These are phyloP conservation scores for Lactarius vividus DNA, from an alignment of 768 basidiomycete species.

Conservation along the genomic window DNA sequence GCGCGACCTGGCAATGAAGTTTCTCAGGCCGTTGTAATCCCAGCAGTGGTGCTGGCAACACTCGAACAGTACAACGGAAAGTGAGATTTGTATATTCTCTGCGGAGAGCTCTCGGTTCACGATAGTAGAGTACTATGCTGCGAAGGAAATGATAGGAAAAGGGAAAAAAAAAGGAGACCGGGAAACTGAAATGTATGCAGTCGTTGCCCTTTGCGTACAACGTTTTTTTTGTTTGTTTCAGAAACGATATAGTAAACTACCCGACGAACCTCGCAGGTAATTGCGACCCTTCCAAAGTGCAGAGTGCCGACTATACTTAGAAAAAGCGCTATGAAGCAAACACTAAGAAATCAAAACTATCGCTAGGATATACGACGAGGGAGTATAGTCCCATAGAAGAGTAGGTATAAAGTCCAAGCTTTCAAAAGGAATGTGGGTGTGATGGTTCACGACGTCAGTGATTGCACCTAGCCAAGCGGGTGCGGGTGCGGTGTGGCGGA, in stretches of 20 bases:
- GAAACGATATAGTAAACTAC: background rate
- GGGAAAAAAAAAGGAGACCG: too few relatives aligned
- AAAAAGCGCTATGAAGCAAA: background rate
- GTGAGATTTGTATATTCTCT: too few relatives aligned
- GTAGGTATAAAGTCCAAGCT: background rate
- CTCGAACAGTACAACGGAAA: too few relatives aligned
- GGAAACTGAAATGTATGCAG: too few relatives aligned
- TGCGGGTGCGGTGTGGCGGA: background rate
- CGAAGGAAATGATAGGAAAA: too few relatives aligned
- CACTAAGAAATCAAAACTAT: background rate
- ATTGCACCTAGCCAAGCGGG: background rate
- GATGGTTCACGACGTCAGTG: background rate
- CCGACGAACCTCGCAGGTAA: background rate
- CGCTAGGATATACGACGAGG: background rate
- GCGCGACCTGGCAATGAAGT: too few relatives aligned
- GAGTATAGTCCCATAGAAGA: background rate
- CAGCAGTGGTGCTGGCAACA: too few relatives aligned
- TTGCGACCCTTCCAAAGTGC: background rate
- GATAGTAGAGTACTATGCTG: too few relatives aligned
- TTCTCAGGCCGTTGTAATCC: too few relatives aligned
- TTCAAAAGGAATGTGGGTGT: background rate
- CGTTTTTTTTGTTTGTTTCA: background rate
- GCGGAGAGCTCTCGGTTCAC: too few relatives aligned
- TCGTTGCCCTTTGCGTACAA: background rate
- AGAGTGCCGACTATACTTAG: background rate